Conservation (phyloP, 306 rosid genomes). For the Ziziphus jujuba region DNA sequence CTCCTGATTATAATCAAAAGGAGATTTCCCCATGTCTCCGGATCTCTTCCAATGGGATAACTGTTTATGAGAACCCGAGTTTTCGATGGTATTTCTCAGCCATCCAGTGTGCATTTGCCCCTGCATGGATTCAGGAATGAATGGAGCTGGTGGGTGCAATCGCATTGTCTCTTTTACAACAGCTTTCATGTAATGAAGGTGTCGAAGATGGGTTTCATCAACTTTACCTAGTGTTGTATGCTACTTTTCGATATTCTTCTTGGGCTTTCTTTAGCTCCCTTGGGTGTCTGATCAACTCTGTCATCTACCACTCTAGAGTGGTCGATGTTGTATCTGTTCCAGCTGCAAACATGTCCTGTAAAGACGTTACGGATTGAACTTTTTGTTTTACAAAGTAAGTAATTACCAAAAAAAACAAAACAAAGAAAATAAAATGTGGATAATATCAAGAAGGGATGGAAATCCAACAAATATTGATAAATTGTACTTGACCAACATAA, state of each 20-base stretch:
- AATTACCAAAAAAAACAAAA: no score
- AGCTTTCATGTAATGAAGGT: constrained; percentile 31
- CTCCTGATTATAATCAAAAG: constrained; percentile 27
- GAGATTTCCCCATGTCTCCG: constrained; percentile 34
- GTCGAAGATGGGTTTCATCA: constrained; percentile 26
- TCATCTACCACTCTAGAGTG: constrained; percentile 30
- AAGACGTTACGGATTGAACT: no score
- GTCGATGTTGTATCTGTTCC: constrained; percentile 37
- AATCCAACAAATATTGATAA: no score
- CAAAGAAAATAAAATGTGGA: no score
- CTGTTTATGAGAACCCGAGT: constrained; percentile 25
- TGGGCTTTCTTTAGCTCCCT: constrained; percentile 29
- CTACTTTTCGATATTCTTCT: constrained; percentile 19
- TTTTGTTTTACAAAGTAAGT: no score
- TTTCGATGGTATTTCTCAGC: constrained; percentile 29
- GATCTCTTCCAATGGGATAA: constrained; percentile 40
- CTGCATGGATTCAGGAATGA: constrained; percentile 42
- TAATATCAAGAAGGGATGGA: no score
- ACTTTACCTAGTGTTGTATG: constrained; percentile 9
- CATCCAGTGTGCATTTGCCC: constrained; percentile 27
- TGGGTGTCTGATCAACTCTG: constrained; percentile 28
- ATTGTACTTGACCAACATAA: no score
- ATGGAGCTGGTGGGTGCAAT: constrained; percentile 36
- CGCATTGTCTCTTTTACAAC: constrained; percentile 39
- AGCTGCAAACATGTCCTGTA: constrained; percentile 37